Evolutionary conservation across 495 filamentous ascomycete species (phyloP).

Genomic region (Aspergillus avenaceus): DNA sequence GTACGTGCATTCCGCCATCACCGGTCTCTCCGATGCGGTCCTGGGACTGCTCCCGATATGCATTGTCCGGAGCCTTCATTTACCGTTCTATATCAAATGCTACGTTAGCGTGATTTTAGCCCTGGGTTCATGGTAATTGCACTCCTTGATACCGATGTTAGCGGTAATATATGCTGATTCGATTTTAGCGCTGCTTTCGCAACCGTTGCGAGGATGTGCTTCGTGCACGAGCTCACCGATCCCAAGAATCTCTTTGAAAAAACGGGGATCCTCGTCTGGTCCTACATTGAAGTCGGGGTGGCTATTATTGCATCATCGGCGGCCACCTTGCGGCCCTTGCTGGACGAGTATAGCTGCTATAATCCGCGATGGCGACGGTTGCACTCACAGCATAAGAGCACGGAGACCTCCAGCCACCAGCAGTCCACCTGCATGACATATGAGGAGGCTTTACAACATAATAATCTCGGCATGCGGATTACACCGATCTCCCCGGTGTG

Average conservation of each 20-base stretch:
- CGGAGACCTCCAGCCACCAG: background rate
- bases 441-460: background rate
- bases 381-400: background rate
- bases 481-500: background rate
- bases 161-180: background rate
- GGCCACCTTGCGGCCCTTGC: background rate
- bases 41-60: background rate
- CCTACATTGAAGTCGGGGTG: background rate
- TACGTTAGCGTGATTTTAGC: background rate
- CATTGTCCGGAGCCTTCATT: background rate
- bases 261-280: background rate
- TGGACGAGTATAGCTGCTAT: background rate
- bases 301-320: background rate
- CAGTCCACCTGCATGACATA: background rate
- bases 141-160: background rate
- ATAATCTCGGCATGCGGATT: background rate
- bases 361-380: background rate
- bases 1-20: constrained; percentile 3
- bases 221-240: background rate
- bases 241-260: constrained; percentile 3
- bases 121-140: background rate
- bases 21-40: background rate
- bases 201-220: background rate
- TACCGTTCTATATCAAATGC: background rate
- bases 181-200: background rate